Evolutionary conservation across 2,329 filamentous ascomycete species (phyloP), one percentile per base, ranked within the genome.

Genomic region (Tetracladium maxilliforme): DNA sequence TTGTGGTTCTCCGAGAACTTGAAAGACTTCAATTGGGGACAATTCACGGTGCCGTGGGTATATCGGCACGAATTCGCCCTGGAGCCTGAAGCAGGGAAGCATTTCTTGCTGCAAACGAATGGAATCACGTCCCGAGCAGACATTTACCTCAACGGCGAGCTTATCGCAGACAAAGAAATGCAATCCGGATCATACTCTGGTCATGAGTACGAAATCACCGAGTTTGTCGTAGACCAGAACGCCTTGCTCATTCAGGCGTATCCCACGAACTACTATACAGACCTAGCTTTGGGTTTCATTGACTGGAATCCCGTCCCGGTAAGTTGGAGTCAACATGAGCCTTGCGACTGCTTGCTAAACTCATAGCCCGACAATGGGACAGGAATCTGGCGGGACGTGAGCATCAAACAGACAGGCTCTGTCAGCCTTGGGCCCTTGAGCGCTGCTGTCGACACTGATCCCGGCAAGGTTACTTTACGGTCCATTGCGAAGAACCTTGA

Each of bases 341-440:
- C n/a, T n/a, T n/a, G n/a, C n/a, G n/a, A n/a, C n/a, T n/a, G n/a
- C n/a, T n/a, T n/a, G n/a, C n/a, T n/a, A n/a, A n/a, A n/a, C n/a
- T n/a, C n/a, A n/a, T n/a, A n/a, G n/a, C 57, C 64, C 0, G 70
- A 75, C 38, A 72, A 73, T 23, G 69, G 69, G 3, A 71, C 67
- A 0, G 70, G 70, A 1, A 49, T 76, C 7, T 76, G 70, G 70
- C 54, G 70, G 5, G 50, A 72, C 21, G 49, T 75, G 2, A 54
- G 58, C 17, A 27, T 75, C 21, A 62, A 58, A 24, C 56, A 64
- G 39, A 70, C 63, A 0, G 68, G 69, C 0, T 40, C 61, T 69
- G 2, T 44, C 49, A 3, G 35, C 64, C 25, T 22, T 26, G 14
- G 25, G 25, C 8, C 26, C 26, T 12, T 58, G 51, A 0, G 43